Conservation (phyloP, 192 early-diverging fungal genomes). For the Radiomyces spectabilis region DNA sequence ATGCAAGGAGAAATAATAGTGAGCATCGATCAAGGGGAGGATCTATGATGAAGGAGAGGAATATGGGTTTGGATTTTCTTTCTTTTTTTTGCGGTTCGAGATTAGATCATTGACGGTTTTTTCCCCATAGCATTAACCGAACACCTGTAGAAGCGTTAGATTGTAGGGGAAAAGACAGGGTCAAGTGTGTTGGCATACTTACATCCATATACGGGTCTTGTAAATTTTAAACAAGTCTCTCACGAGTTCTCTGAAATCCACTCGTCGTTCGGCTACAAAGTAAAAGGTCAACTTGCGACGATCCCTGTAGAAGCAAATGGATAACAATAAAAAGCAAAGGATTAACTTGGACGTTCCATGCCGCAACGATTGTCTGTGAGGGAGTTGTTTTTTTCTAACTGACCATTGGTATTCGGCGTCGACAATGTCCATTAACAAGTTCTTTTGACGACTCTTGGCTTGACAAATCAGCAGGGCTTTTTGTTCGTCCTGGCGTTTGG, state of each 20-base stretch:
- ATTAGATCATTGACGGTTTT: background rate
- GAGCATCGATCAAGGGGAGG: too few species aligned
- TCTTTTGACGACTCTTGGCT: conserved; percentile 80
- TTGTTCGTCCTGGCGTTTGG: conserved; percentile 83
- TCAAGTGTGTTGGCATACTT: background rate
- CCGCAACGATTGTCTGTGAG: background rate
- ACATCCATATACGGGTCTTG: conserved; percentile 98
- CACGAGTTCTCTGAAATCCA: conserved; percentile 95
- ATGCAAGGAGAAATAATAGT: background rate
- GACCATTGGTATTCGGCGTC: conserved; percentile 98
- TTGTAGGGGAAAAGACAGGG: background rate
- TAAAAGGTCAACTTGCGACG: conserved; percentile 95
- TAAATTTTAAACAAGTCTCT: conserved; percentile 94
- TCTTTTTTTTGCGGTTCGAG: background rate
- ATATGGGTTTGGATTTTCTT: background rate
- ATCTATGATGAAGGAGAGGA: background rate
- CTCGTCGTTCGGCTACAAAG: conserved; percentile 87
- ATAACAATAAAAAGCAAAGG: too few species aligned
- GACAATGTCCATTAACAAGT: conserved; percentile 89
- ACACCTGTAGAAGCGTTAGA: background rate
- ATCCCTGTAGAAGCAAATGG: conserved; percentile 56
- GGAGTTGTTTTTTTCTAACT: background rate
- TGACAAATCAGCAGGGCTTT: conserved; percentile 86
- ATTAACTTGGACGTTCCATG: too few species aligned
- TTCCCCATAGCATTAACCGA: conserved; percentile 8